phyloP scores from a whole-genome alignment of 441 rosid species.

The Gossypium trilobum region DNA sequence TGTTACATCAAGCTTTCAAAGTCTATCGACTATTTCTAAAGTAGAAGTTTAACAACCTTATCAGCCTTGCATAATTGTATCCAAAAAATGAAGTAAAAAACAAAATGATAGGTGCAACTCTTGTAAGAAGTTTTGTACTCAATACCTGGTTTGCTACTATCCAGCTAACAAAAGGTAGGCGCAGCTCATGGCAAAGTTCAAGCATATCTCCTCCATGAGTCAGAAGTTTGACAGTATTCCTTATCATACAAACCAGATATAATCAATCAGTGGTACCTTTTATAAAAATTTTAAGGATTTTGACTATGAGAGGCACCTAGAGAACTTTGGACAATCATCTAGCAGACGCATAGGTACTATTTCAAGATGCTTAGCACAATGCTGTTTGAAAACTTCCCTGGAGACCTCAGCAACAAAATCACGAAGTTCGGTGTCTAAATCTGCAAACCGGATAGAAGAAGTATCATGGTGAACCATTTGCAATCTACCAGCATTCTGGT shows the following conservation, averaged over 20 bases:
- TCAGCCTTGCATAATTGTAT: not conserved
- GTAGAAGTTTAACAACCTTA: not conserved
- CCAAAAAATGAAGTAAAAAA: not conserved
- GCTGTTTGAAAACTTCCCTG: constrained; percentile 71
- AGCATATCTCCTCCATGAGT: constrained; percentile 85
- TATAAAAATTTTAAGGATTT: not conserved
- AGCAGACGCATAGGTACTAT: constrained; percentile 61
- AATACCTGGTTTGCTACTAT: constrained; percentile 60
- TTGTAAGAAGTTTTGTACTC: constrained; percentile 5
- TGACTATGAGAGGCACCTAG: constrained; percentile 34
- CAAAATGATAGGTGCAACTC: not conserved
- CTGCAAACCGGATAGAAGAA: constrained; percentile 46
- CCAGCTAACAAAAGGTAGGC: constrained; percentile 78
- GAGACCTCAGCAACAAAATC: constrained; percentile 68
- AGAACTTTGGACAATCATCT: constrained; percentile 53
- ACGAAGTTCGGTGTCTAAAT: constrained; percentile 66
- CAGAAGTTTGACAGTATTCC: constrained; percentile 87
- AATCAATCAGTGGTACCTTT: constrained; percentile 20
- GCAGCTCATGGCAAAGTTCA: constrained; percentile 85
- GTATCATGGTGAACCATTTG: constrained; percentile 36
- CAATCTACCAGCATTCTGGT: constrained; percentile 36
- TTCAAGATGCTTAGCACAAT: constrained; percentile 84
- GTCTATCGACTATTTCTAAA: not conserved
- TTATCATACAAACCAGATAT: constrained; percentile 27
- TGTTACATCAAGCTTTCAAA: not conserved